phyloP scores from a whole-genome alignment of 179 eudicot genomes.

The Sideroxylon spinosum region DNA sequence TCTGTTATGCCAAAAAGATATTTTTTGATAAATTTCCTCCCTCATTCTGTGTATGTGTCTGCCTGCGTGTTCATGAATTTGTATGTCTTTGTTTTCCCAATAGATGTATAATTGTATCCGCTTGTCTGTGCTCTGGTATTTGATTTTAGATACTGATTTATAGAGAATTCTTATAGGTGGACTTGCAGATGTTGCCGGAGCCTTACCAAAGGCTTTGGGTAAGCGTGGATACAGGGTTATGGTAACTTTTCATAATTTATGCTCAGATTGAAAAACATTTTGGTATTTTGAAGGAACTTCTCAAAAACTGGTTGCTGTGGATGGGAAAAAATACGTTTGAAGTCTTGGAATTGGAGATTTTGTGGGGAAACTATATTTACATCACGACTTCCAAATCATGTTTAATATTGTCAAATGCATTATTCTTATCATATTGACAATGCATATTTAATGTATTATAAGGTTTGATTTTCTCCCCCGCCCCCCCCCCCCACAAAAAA shows the following conservation, averaged over 20 bases:
- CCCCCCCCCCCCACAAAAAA: too few species aligned
- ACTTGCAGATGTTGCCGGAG: slow-evolving; percentile 99
- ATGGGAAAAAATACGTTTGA: not conserved
- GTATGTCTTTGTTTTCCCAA: not conserved
- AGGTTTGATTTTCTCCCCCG: not conserved
- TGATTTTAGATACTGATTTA: slow-evolving; percentile 18
- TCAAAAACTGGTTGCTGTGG: not conserved
- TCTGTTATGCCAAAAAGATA: too few species aligned
- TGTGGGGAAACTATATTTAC: not conserved
- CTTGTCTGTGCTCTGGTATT: not conserved
- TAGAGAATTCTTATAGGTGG: slow-evolving; percentile 61
- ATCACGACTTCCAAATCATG: not conserved
- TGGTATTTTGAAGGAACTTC: slow-evolving; percentile 1
- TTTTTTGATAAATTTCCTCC: too few species aligned
- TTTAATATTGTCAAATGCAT: not conserved
- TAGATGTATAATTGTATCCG: not conserved
- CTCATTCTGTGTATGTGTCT: too few species aligned
- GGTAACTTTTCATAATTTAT: slow-evolving; percentile 44
- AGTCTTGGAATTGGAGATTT: not conserved
- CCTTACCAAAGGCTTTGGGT: slow-evolving; percentile 97
- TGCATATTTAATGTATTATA: not conserved
- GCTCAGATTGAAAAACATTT: slow-evolving; percentile 3
- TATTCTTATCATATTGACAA: not conserved
- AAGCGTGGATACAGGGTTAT: slow-evolving; percentile 98
- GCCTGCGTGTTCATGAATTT: not conserved